These are phyloP conservation scores for Aspergillus nanangensis DNA, from an alignment of 495 filamentous ascomycete species.

Conservation along the genomic window DNA sequence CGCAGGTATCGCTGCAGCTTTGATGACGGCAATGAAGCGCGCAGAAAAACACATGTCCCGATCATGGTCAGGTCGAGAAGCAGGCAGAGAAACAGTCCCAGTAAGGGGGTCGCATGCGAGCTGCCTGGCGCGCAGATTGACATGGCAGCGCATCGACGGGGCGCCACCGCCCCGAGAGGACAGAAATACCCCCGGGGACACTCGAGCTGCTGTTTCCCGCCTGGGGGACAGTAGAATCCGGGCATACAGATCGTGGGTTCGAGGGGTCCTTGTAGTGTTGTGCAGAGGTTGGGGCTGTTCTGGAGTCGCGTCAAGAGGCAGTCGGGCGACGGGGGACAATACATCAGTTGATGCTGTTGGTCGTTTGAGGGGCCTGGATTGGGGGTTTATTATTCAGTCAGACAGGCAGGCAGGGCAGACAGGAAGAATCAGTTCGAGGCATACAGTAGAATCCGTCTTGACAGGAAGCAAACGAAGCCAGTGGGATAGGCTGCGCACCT, in stretches of 20 bases:
- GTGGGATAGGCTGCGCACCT: too few relatives aligned
- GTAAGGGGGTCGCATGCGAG: background rate
- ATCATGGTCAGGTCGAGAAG: background rate
- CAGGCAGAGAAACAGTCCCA: background rate
- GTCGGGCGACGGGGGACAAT: conserved; percentile 1
- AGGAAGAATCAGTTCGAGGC: too few relatives aligned
- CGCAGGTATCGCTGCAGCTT: too few relatives aligned
- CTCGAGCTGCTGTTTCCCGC: background rate
- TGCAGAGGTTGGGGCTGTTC: background rate
- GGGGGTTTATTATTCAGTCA: too few relatives aligned
- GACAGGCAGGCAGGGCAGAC: too few relatives aligned
- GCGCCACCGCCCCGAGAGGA: background rate
- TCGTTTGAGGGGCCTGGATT: conserved; percentile 1
- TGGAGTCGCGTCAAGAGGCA: background rate
- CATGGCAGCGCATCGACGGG: background rate
- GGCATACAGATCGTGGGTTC: background rate
- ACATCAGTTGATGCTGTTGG: background rate
- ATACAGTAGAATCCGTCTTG: too few relatives aligned
- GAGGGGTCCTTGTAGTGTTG: background rate
- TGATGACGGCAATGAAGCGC: too few relatives aligned
- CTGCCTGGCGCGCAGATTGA: conserved; percentile 1
- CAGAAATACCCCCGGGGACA: background rate
- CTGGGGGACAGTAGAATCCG: background rate
- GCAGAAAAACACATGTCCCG: background rate
- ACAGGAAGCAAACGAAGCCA: too few relatives aligned